phyloP scores from a whole-genome alignment of 2,329 filamentous ascomycete genomes.

The Pestalotiopsis sp. region DNA sequence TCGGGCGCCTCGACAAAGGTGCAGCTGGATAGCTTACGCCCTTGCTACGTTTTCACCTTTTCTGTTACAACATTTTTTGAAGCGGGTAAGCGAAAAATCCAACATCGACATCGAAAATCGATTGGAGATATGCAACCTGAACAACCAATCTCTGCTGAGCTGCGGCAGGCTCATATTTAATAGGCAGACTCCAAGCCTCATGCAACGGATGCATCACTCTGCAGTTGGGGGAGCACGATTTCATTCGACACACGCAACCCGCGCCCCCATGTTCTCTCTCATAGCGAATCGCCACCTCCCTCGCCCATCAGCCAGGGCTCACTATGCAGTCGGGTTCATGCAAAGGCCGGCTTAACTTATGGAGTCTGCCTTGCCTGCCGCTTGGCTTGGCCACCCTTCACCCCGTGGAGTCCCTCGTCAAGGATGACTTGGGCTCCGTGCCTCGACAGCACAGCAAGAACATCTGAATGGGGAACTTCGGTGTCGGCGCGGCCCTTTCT shows the following conservation, averaged over 20 bases:
- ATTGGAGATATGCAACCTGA: background rate
- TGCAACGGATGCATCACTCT: background rate
- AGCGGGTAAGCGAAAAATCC: no score
- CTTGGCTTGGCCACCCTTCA: no score
- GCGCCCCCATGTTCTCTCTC: background rate
- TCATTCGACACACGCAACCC: background rate
- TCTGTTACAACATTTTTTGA: no score
- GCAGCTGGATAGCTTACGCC: no score
- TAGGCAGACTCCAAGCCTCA: background rate
- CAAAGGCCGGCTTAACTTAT: no score
- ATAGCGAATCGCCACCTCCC: background rate
- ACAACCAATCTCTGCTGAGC: background rate
- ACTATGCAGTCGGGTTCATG: background rate
- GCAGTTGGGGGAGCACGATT: slow-evolving; percentile 1
- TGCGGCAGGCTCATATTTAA: background rate
- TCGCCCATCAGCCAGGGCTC: background rate
- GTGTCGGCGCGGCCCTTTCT: background rate
- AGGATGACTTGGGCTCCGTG: background rate
- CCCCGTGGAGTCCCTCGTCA: no score
- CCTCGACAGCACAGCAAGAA: background rate
- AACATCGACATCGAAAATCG: no score
- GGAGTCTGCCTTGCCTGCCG: no score
- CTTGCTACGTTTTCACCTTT: no score
- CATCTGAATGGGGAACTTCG: background rate
- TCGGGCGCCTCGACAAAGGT: no score